Base-by-base conservation (phyloP, 768 basidiomycete species). In the Boletus speciosus region DNA sequence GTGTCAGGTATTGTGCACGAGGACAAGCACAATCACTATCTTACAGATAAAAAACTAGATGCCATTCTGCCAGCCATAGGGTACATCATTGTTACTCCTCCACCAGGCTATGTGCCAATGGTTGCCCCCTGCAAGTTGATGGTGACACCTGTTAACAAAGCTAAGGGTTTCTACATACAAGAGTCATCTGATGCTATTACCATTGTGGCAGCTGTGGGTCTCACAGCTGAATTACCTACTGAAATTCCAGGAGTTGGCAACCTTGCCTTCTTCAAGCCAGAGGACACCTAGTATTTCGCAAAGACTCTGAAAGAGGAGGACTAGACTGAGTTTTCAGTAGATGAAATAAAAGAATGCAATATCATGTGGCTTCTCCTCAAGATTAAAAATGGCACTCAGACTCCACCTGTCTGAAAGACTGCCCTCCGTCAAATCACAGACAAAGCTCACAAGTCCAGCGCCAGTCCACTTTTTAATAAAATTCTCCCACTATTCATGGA, bases 321-420 rank as follows among this genome's bases (percentile, higher is more conserved):
- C 63, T 96, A 98, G 73, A 90, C 87, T 2, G 85, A 89, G 68
- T 77, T 98, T 44, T 84, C 89, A 0, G 89, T 98, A 8, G 97
- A 98, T 47, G 97, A 99, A 76, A 90, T 98, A 84, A 99, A 99
- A 75, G 97, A 98, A 75, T 85, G 96, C 67, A 99, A 98, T 73
- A 98, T 98, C 64, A 98, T 98, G 95, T 87, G 97, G 25, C 75
- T 99, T 23, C 77, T 98, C 49, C 81, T 99, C 62, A 98, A 98
- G 75, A 98, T 99, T 75, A 98, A 99, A 79, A 99, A 98, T 67
- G 97, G 97, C 46, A 23, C 23, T 19, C 19, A 19, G 19, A 98
- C 96, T 3, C 97, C 97, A 27, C 95, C 97, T 10, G 94, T 98
- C 55, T 87, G 96, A 54, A 99, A 99, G 73, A 93, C 96, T 1